A percentile compares a stretch with the other conserved stretches of the same genome.
phyloP scores from a whole-genome alignment of 257 asterid genomes.

The Echites panduratus region DNA sequence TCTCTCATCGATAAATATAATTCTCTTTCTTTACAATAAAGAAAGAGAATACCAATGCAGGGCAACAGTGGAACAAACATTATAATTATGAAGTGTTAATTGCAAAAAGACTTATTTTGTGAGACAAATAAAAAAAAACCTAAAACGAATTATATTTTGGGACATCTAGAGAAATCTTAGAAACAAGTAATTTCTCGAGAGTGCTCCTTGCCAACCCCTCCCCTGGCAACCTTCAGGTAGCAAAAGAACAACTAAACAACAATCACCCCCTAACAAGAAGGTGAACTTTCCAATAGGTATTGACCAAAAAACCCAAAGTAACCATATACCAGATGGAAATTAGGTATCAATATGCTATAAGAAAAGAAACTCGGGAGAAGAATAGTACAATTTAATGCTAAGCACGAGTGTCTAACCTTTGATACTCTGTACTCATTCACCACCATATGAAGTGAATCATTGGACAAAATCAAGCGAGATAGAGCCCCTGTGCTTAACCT shows the following conservation, averaged over 20 bases:
- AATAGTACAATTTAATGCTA: not conserved
- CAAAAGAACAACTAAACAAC: not conserved
- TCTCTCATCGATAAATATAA: no score
- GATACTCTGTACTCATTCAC: constrained; percentile 72
- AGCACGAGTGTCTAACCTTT: constrained; percentile 43
- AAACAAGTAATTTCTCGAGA: no score
- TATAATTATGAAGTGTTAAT: no score
- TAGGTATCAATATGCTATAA: not conserved
- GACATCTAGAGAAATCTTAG: no score
- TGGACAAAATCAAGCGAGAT: constrained; percentile 82
- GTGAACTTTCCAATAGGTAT: not conserved
- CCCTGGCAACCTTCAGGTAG: not conserved
- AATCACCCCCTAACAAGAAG: not conserved
- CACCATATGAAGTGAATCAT: constrained; percentile 78
- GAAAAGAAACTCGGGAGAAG: not conserved
- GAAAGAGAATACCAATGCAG: no score
- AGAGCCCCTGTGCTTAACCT: constrained; percentile 95
- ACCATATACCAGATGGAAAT: not conserved
- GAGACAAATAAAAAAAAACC: no score
- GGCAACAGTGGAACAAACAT: no score
- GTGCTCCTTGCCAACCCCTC: not conserved
- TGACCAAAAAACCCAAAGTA: not conserved
- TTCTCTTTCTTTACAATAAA: no score
- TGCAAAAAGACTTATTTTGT: no score
- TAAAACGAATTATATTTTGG: no score